These are phyloP conservation scores for Colletotrichum noveboracense DNA, from an alignment of 2,329 filamentous ascomycete species.

Conservation along the genomic window DNA sequence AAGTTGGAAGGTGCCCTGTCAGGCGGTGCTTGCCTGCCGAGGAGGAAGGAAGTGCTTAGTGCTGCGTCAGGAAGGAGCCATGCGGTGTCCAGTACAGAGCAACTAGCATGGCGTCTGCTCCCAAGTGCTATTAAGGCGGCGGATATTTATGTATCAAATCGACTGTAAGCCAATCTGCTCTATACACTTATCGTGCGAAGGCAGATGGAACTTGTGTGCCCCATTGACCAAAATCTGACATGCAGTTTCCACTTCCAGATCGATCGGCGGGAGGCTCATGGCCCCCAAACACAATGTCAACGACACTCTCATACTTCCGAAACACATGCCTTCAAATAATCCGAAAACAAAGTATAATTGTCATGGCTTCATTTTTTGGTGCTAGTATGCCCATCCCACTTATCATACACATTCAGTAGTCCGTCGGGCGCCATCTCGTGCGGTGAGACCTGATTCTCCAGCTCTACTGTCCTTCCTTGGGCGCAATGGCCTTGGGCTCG, in stretches of 20 bases:
- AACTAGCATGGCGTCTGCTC: background rate
- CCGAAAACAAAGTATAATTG: background rate
- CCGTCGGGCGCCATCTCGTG: slow-evolving; percentile 34
- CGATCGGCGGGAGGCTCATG: background rate
- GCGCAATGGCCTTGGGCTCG: slow-evolving; percentile 44
- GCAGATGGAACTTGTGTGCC: background rate
- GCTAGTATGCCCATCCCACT: background rate
- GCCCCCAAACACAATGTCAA: background rate
- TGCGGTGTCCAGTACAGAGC: background rate
- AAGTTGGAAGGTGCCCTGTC: background rate
- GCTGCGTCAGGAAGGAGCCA: background rate
- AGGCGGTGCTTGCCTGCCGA: background rate
- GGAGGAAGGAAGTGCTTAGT: background rate
- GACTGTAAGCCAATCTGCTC: background rate
- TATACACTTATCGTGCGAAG: background rate
- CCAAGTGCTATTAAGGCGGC: background rate
- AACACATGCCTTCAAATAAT: background rate
- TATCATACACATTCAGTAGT: slow-evolving; percentile 5
- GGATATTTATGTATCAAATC: background rate
- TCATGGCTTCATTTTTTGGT: background rate
- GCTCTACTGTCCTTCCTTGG: slow-evolving; percentile 48
- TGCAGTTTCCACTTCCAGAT: background rate
- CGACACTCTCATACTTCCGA: background rate
- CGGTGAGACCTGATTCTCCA: slow-evolving; percentile 32
- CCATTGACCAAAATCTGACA: background rate